Evolutionary conservation across 306 rosid genomes (phyloP), one percentile per base, ranked within the genome.

Genomic region (Alnus glutinosa): DNA sequence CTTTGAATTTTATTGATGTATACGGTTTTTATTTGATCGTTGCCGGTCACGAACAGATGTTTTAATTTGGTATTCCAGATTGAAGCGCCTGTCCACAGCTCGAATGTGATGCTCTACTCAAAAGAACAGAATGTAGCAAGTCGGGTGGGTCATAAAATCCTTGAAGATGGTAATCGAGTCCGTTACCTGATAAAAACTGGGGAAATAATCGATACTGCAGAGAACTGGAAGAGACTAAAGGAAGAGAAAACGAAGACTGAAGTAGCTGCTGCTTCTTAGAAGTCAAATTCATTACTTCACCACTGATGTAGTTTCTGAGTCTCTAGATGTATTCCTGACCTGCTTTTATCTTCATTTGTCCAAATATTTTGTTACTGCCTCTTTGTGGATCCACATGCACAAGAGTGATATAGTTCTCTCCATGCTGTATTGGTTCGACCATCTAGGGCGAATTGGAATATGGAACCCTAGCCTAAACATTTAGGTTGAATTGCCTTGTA

Each of bases 101-200:
- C 99, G 50, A 95, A 95, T 79, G 94, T 95, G 87, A 95, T 95
- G 99, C 93, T 91, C 32, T 95, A 93, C 88, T 95, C 98, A 0
- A 91, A 93, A 77, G 98, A 95, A 62, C 85, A 95, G 84, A 84
- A 95, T 32, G 93, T 93, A 61, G 92, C 96, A 7, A 95, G 99
- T 78, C 92, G 99, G 9, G 98, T 93, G 66, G 99, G 99, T 55
- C 99, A 93, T 78, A 91, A 93, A 81, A 77, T 82, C 54, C 91
- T 95, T 80, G 99, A 95, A 42, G 74, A 90, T 78, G 99, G 98
- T 44, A 86, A 58, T 55, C 93, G 86, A 46, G 99, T 93, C 75
- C 92, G 99, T 0, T 95, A 93, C 82, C 97, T 95, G 68, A 74
- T 93, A 67, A 95, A 93, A 87, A 95, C 99, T 36, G 99, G 98